Evolutionary conservation across 164 flowering plant species (phyloP).

Genomic region (Piper longum): DNA sequence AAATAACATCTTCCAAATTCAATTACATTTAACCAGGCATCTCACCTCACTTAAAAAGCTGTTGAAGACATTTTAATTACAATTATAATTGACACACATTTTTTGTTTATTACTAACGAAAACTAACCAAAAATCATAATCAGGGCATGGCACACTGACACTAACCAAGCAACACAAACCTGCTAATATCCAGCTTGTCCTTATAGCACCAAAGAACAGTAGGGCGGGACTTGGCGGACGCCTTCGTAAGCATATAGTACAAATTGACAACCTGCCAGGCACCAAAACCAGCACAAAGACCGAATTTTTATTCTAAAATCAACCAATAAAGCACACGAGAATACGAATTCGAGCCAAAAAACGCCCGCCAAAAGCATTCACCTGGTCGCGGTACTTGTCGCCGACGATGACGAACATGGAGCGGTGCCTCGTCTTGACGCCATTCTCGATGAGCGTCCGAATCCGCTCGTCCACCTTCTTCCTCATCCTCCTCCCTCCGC

Average conservation of each 20-base stretch:
- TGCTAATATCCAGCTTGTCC: conserved; percentile 78
- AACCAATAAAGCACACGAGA: neutral
- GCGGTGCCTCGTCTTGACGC: conserved; percentile 68
- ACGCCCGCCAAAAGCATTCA: neutral
- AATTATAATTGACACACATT: too few relatives aligned
- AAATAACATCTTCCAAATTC: too few relatives aligned
- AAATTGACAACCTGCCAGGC: conserved; percentile 73
- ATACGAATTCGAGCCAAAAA: conserved; percentile 18
- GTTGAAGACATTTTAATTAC: too few relatives aligned
- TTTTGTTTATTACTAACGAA: too few relatives aligned
- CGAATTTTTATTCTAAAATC: neutral
- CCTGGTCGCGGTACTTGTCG: conserved; percentile 89
- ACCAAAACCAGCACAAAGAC: neutral
- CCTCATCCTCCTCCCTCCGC: conserved; percentile 33
- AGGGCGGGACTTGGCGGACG: conserved; percentile 50
- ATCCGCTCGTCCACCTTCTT: conserved; percentile 95
- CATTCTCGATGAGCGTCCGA: conserved; percentile 76
- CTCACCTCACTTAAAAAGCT: too few relatives aligned
- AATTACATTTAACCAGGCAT: too few relatives aligned
- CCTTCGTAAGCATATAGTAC: conserved; percentile 56
- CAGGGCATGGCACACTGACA: neutral
- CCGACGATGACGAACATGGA: conserved; percentile 82
- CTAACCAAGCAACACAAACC: conserved; percentile 24
- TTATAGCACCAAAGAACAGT: conserved; percentile 86
- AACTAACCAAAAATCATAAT: neutral